These are phyloP conservation scores for Papiliotrema laurentii DNA, from an alignment of 1,284 basidiomycete species.

Conservation along the genomic window DNA sequence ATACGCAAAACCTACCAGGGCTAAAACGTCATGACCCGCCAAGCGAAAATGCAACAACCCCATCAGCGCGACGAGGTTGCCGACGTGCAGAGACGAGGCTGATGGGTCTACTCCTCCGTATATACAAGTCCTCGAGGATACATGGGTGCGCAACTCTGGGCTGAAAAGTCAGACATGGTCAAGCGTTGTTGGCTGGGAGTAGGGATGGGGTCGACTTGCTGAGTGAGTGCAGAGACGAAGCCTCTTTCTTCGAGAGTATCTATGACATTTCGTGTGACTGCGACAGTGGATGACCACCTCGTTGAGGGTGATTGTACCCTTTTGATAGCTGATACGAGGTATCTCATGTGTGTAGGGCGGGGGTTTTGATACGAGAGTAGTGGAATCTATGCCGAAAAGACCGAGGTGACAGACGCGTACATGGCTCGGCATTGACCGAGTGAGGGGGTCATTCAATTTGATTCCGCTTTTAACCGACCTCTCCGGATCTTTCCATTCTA, in stretches of 20 bases:
- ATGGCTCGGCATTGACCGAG: too few species aligned
- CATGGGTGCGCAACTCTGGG: conserved; percentile 31
- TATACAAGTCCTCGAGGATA: conserved; percentile 52
- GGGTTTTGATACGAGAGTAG: too few species aligned
- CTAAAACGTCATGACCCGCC: conserved; percentile 73
- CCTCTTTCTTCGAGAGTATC: conserved; percentile 48
- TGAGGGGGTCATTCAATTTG: not conserved
- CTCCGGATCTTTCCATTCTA: not conserved
- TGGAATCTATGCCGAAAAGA: too few species aligned
- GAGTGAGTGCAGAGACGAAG: conserved; percentile 49
- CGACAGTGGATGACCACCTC: too few species aligned
- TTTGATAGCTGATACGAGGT: too few species aligned
- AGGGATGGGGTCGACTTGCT: conserved; percentile 32
- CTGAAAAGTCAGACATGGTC: conserved; percentile 18
- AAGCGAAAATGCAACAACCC: conserved; percentile 81
- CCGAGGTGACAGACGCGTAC: too few species aligned
- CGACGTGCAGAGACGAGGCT: conserved; percentile 81
- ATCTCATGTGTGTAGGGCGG: too few species aligned
- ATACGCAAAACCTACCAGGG: too few species aligned
- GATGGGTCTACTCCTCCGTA: conserved; percentile 94
- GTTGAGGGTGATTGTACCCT: not conserved
- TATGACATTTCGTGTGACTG: conserved; percentile 41
- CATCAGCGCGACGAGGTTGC: conserved; percentile 86
- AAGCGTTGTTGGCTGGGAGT: too few species aligned
- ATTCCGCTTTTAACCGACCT: not conserved